Conservation (phyloP, 2,329 filamentous ascomycete species). For the Cordyceps cateniannulata region DNA sequence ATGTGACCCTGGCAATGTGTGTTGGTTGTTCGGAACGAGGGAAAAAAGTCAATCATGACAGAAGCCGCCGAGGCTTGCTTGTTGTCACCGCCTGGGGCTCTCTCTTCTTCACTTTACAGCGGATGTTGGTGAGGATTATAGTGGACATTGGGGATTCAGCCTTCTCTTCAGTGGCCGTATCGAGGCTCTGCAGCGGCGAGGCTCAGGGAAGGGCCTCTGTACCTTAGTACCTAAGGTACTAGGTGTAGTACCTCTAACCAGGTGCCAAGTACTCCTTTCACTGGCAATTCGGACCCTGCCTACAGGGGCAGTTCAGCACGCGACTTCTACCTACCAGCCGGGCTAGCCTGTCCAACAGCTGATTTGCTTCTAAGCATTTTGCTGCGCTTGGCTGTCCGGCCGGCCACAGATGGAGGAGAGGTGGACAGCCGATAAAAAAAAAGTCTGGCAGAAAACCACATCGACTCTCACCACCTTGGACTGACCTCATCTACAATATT, state of each 20-base stretch:
- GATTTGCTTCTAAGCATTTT: not conserved
- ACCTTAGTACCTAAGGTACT: no score
- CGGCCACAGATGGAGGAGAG: no score
- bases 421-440: not conserved
- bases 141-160: not conserved
- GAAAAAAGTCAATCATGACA: not conserved
- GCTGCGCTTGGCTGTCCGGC: not conserved
- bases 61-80: no score
- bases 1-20: not conserved
- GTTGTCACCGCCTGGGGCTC: no score
- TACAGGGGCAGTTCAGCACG: slow-evolving; percentile 1
- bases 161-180: not conserved
- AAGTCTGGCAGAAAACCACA: slow-evolving; percentile 9
- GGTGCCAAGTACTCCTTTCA: no score
- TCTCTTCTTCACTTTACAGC: not conserved
- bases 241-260: no score
- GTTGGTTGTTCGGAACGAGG: not conserved
- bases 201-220: no score
- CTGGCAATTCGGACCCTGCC: not conserved
- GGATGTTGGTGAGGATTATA: not conserved
- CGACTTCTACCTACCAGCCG: not conserved
- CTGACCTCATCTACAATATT: not conserved
- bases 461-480: slow-evolving; percentile 9
- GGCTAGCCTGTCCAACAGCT: not conserved
- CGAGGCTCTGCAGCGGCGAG: no score